Base-by-base conservation (phyloP, 2,329 filamentous ascomycete genomes). In the Dothideomycetidae sp. region DNA sequence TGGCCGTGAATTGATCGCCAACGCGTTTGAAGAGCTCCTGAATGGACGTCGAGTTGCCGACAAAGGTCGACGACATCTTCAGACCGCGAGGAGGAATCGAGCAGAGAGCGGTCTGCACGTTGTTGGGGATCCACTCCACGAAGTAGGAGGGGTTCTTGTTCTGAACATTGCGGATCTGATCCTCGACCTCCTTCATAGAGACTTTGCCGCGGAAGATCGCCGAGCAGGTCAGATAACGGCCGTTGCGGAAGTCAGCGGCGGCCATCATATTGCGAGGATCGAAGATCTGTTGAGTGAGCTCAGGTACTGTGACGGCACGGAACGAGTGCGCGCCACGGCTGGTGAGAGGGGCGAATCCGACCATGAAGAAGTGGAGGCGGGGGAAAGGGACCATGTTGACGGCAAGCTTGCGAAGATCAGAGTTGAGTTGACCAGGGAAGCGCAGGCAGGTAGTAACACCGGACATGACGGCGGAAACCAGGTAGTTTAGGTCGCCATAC, bases 251-350 rank as follows among this genome's bases (percentile, higher is more conserved):
- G 72, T 98, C 90, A 48, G 86, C 92, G 49, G 90, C 90, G 68
- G 90, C 90, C 90, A 98, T 98, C 88, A 98, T 98, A 80, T 98
- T 98, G 85, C 96, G 98, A 58, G 90, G 88, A 73, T 98, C 90
- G 73, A 93, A 98, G 85, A 98, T 96, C 68, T 98, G 90, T 73
- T 98, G 90, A 57, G 90, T 96, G 64, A 98, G 76, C 74, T 98
- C 90, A 42, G 90, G 88, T 45, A 98, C 90, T 58, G 80, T 86
- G 64, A 96, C 81, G 51, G 90, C 88, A 61, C 90, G 90, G 88
- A 96, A 98, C 53, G 82, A 84, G 74, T 92, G 67, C 51, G 88
- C 81, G 55, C 78, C 78, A 64, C 81, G 79, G 68, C 84, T 93
- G 63, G 90, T 98, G 58, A 98, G 76, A 61, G 90, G 90, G 66